phyloP scores from a whole-genome alignment of 2,329 filamentous ascomycete species.

The Balansia obtecta region DNA sequence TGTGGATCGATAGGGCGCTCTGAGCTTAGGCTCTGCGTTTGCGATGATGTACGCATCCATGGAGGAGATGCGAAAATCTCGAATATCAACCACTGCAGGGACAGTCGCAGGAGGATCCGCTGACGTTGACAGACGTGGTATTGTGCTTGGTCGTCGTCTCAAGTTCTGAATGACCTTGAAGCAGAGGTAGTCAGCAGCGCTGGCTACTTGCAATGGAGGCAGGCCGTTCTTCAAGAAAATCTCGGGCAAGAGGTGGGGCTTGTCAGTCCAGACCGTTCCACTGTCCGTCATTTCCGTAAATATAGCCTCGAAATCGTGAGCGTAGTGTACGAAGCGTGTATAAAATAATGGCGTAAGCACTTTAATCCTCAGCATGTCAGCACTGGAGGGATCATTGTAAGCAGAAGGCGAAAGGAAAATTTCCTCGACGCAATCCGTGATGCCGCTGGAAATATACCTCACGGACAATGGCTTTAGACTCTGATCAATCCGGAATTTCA shows the following conservation, averaged over 20 bases:
- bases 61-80: conserved; percentile 33
- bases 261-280: conserved; percentile 44
- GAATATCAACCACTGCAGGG: conserved; percentile 25
- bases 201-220: conserved; percentile 21
- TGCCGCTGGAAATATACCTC: conserved; percentile 40
- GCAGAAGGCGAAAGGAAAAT: conserved; percentile 23
- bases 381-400: conserved; percentile 5
- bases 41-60: conserved; percentile 37
- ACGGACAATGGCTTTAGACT: conserved; percentile 33
- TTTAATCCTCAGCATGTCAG: conserved; percentile 37
- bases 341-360: conserved; percentile 57
- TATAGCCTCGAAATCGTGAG: conserved; percentile 48
- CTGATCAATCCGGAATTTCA: conserved; percentile 35
- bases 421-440: conserved; percentile 24
- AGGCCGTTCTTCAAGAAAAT: conserved; percentile 29
- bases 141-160: conserved; percentile 27
- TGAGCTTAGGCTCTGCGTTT: conserved; percentile 15
- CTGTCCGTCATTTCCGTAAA: conserved; percentile 48
- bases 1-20: conserved; percentile 22
- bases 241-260: conserved; percentile 36
- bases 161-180: conserved; percentile 33
- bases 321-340: conserved; percentile 50
- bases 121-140: conserved; percentile 30
- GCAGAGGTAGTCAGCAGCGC: conserved; percentile 23
- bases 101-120: conserved; percentile 11